Evolutionary conservation across 2,329 filamentous ascomycete species (phyloP).

Genomic region (Hawksworthiomyces lignivorus): DNA sequence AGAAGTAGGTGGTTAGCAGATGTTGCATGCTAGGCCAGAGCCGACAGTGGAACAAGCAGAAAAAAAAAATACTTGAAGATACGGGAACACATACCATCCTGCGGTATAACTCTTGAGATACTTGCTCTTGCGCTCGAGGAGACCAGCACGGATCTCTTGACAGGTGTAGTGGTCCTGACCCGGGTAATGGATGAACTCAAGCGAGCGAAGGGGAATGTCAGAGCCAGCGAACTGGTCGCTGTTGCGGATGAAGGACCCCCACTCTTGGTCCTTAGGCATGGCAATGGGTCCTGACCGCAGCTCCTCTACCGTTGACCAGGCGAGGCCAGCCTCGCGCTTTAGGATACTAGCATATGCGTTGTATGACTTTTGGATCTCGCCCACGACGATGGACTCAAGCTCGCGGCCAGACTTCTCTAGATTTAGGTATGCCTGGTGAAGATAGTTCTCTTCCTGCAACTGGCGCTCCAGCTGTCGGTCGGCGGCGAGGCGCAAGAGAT

Average conservation of each 20-base stretch:
- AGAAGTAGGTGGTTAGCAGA: too few relatives aligned
- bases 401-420: conserved; percentile 90
- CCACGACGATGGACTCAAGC: conserved; percentile 90
- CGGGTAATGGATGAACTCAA: conserved; percentile 83
- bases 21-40: too few relatives aligned
- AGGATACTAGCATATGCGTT: conserved; percentile 87
- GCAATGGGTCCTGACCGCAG: conserved; percentile 76
- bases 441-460: conserved; percentile 93
- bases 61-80: too few relatives aligned
- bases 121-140: conserved; percentile 96
- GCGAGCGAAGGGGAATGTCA: conserved; percentile 64
- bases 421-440: conserved; percentile 92
- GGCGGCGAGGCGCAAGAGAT: conserved; percentile 74
- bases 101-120: conserved; percentile 96
- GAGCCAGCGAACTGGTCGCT: conserved; percentile 87
- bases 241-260: conserved; percentile 70
- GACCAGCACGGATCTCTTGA: conserved; percentile 78
- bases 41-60: too few relatives aligned
- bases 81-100: conserved; percentile 96
- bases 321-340: conserved; percentile 81
- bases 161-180: conserved; percentile 77
- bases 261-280: conserved; percentile 94
- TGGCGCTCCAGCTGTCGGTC: conserved; percentile 88
- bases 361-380: conserved; percentile 96
- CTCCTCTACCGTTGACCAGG: conserved; percentile 69